Evolutionary conservation across 1,284 basidiomycete genomes (phyloP).

Genomic region (Phellopilus nigrolimitatus): DNA sequence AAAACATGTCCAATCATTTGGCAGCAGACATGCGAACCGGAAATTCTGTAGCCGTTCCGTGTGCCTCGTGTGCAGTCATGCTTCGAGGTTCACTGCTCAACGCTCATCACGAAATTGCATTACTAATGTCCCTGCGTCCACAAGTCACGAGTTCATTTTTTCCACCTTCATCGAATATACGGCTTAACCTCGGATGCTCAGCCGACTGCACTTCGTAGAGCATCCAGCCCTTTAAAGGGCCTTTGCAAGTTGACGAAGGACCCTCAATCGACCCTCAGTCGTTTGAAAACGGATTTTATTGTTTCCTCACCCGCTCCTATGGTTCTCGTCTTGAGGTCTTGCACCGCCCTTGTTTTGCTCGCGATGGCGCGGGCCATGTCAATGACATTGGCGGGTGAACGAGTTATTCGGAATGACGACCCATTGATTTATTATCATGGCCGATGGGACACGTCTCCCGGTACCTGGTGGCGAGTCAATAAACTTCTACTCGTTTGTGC

Average conservation of each 20-base stretch:
- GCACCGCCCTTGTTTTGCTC: background rate
- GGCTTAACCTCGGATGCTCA: background rate
- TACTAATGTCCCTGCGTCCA: too few relatives aligned
- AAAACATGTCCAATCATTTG: too few relatives aligned
- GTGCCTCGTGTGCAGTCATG: too few relatives aligned
- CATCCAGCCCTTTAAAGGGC: too few relatives aligned
- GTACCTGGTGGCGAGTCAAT: constrained; percentile 36
- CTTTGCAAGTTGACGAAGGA: too few relatives aligned
- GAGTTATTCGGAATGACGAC: constrained; percentile 27
- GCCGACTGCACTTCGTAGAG: background rate
- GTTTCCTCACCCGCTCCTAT: too few relatives aligned
- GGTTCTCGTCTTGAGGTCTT: background rate
- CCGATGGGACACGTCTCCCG: constrained; percentile 35
- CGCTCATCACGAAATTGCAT: too few relatives aligned
- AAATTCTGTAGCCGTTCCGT: too few relatives aligned
- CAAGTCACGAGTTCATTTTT: background rate
- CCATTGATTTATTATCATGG: constrained; percentile 35
- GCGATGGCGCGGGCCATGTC: background rate
- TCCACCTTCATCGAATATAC: background rate
- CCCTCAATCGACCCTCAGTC: too few relatives aligned
- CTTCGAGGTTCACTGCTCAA: too few relatives aligned
- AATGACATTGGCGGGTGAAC: background rate
- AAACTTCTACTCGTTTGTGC: background rate
- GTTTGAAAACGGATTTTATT: too few relatives aligned
- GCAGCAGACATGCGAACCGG: too few relatives aligned